Conservation (phyloP, 1,284 basidiomycete genomes). For the Pulveroboletus sp. region DNA sequence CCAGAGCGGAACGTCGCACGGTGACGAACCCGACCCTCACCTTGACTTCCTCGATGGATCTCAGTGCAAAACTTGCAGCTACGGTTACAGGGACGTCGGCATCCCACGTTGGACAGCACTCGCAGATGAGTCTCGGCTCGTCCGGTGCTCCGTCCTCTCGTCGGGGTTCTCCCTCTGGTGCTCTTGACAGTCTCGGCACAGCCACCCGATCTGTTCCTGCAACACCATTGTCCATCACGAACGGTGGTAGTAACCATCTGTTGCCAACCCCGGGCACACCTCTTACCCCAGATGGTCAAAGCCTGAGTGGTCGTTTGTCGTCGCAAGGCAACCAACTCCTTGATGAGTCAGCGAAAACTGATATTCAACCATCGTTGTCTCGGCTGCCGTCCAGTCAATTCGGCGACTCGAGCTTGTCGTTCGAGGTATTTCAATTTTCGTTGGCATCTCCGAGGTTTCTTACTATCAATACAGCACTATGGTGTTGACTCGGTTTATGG, state of each 20-base stretch:
- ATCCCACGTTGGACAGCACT: conserved; percentile 62
- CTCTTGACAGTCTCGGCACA: conserved; percentile 59
- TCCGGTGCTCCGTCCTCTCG: conserved; percentile 54
- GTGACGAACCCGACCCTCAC: conserved; percentile 74
- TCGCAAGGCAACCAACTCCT: conserved; percentile 53
- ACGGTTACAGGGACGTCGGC: conserved; percentile 60
- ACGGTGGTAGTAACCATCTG: conserved; percentile 48
- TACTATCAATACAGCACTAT: conserved; percentile 47
- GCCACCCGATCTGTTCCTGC: conserved; percentile 75
- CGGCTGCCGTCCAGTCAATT: conserved; percentile 62
- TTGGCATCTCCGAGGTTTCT: conserved; percentile 5
- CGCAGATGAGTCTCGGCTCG: conserved; percentile 51
- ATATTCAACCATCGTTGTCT: conserved; percentile 70
- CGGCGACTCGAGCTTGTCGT: conserved; percentile 56
- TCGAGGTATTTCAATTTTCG: conserved; percentile 45
- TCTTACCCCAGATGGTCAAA: conserved; percentile 58
- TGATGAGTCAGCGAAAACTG: conserved; percentile 50
- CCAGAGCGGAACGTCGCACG: conserved; percentile 61
- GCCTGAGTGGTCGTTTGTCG: conserved; percentile 58
- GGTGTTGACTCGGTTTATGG: conserved; percentile 61
- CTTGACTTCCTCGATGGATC: conserved; percentile 57
- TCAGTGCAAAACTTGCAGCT: conserved; percentile 44
- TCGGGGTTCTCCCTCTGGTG: conserved; percentile 66
- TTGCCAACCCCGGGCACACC: conserved; percentile 72
- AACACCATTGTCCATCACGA: conserved; percentile 63